Percentiles rank a stretch among this genome's conserved stretches.
Evolutionary conservation across 2,329 filamentous ascomycete genomes (phyloP).

Genomic region (Ceratocystis huliohia): DNA sequence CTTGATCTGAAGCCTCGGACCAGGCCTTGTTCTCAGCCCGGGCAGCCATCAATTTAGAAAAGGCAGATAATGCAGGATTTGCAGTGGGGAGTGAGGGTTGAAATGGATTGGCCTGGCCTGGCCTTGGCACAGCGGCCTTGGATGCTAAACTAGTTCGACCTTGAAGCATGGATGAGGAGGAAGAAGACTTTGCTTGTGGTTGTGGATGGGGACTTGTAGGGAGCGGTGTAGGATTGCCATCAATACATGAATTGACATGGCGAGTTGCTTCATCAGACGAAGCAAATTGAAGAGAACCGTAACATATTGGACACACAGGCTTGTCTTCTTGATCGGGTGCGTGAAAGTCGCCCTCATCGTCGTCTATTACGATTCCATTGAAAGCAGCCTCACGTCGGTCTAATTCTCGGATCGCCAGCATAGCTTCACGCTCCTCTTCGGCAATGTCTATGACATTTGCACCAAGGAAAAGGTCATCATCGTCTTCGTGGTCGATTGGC

Average conservation of each 20-base stretch:
- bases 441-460: slow-evolving; percentile 32
- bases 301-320: slow-evolving; percentile 15
- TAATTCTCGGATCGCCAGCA: slow-evolving; percentile 65
- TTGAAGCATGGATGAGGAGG: slow-evolving; percentile 25
- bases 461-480: slow-evolving; percentile 42
- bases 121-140: slow-evolving; percentile 56
- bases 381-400: slow-evolving; percentile 51
- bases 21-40: slow-evolving; percentile 86
- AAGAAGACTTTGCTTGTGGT: neutral
- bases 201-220: slow-evolving; percentile 25
- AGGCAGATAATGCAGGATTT: slow-evolving; percentile 52
- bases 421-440: slow-evolving; percentile 53
- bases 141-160: slow-evolving; percentile 48
- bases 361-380: slow-evolving; percentile 30
- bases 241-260: slow-evolving; percentile 88
- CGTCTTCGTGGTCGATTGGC: slow-evolving; percentile 24
- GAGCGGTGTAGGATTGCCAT: slow-evolving; percentile 59
- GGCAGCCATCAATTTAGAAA: slow-evolving; percentile 82
- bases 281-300: slow-evolving; percentile 15
- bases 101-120: slow-evolving; percentile 72
- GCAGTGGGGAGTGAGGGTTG: slow-evolving; percentile 28
- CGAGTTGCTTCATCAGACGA: slow-evolving; percentile 53
- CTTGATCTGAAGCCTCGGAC: slow-evolving; percentile 71
- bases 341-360: slow-evolving; percentile 27
- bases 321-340: slow-evolving; percentile 27